Conservation (phyloP, 2,329 filamentous ascomycete genomes). For the Fusarium sp. region DNA sequence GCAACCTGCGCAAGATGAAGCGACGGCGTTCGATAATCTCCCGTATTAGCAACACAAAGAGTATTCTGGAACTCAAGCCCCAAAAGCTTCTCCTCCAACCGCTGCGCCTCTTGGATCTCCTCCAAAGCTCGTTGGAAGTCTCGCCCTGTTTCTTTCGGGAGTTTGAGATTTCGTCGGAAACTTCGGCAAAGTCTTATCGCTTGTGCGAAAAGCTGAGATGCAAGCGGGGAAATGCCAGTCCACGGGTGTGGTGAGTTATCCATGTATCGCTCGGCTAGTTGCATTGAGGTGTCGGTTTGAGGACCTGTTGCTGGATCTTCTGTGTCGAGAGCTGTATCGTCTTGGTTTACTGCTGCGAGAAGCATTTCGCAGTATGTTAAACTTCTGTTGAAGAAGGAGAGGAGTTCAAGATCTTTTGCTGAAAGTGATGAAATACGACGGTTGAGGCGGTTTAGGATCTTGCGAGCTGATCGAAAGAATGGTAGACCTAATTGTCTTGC, state of each 20-base stretch:
- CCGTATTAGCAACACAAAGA: slow-evolving; percentile 44
- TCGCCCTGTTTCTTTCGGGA: slow-evolving; percentile 41
- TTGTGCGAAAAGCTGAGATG: slow-evolving; percentile 51
- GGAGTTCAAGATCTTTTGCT: slow-evolving; percentile 44
- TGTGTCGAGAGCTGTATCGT: slow-evolving; percentile 13
- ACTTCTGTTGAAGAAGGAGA: slow-evolving; percentile 55
- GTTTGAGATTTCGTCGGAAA: slow-evolving; percentile 45
- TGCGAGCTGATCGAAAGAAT: slow-evolving; percentile 48
- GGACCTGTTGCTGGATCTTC: not conserved
- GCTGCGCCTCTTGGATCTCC: slow-evolving; percentile 46
- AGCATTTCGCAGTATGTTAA: slow-evolving; percentile 58
- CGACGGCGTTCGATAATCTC: slow-evolving; percentile 46
- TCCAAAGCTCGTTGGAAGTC: slow-evolving; percentile 44
- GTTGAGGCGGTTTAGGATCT: slow-evolving; percentile 45
- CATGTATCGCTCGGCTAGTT: slow-evolving; percentile 25
- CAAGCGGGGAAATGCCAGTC: slow-evolving; percentile 53
- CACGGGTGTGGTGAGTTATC: slow-evolving; percentile 51
- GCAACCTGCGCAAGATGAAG: slow-evolving; percentile 52
- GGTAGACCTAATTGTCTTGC: slow-evolving; percentile 49
- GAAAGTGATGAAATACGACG: slow-evolving; percentile 24
- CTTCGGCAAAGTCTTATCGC: slow-evolving; percentile 52
- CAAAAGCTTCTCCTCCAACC: slow-evolving; percentile 51
- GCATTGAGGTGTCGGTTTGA: slow-evolving; percentile 17
- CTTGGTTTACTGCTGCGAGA: slow-evolving; percentile 52
- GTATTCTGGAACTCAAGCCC: slow-evolving; percentile 45